These are phyloP conservation scores for Ceratobasidium sp. DNA, from an alignment of 1,284 basidiomycete species.

Conservation along the genomic window DNA sequence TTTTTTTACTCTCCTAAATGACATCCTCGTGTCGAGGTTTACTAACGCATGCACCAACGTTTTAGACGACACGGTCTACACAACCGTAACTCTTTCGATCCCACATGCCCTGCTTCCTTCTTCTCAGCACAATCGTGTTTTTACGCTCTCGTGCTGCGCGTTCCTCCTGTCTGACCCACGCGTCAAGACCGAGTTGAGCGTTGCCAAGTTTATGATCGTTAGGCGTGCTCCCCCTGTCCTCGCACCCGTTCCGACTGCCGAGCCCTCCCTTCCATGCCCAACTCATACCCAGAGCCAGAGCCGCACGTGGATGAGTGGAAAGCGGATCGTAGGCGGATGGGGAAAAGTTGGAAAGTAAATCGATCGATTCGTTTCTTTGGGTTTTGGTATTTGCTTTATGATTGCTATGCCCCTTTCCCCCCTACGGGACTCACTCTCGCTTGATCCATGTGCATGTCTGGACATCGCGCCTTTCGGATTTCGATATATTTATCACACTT, in stretches of 20 bases:
- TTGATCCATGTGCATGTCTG: conserved; percentile 19
- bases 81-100: conserved; percentile 1
- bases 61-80: conserved; percentile 27
- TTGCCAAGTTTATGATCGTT: conserved; percentile 28
- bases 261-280: not conserved
- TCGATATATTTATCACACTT: conserved; percentile 4
- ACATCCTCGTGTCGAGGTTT: not conserved
- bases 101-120: conserved; percentile 19
- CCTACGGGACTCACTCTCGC: not conserved
- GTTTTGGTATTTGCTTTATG: not conserved
- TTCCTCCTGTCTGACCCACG: conserved; percentile 22
- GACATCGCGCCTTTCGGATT: conserved; percentile 30
- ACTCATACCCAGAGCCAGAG: not conserved
- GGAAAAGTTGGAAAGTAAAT: conserved; percentile 36
- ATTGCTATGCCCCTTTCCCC: conserved; percentile 22
- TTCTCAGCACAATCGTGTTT: conserved; percentile 27
- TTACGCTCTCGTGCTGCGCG: conserved; percentile 32
- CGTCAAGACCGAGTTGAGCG: conserved; percentile 23
- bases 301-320: conserved; percentile 15
- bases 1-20: not conserved
- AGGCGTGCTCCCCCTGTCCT: not conserved
- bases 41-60: not conserved
- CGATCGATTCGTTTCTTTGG: conserved; percentile 2
- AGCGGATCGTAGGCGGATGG: conserved; percentile 7
- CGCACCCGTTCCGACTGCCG: not conserved